Evolutionary conservation across 2,329 filamentous ascomycete species (phyloP), one percentile per base, ranked within the genome.

Genomic region (Cordyceps militaris): DNA sequence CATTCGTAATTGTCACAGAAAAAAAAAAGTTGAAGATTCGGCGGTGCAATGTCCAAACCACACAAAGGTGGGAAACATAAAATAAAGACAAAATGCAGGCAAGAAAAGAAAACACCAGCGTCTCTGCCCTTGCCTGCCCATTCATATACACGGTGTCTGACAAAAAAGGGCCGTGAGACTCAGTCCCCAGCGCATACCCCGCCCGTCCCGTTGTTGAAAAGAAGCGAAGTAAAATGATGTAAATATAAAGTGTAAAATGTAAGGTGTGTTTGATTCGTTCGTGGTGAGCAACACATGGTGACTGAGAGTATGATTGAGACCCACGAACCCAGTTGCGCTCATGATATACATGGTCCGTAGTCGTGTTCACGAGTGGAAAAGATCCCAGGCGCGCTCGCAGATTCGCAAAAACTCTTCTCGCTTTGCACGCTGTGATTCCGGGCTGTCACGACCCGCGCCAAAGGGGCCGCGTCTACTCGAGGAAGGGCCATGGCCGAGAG

Each of bases 331-430:
- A 61, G 65, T 55, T 13, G 23, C 19, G 7, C 6, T 56, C 53
- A 30, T 48, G 16, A 26, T 19, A 62, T 63, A 61, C 64, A 58
- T 61, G 49, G 52, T 46, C 59, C 58, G 23, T 46, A 44, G 40
- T 21, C 28, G 24, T 28, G 51, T 56, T 83, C 75, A 97, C 61
- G 91, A 96, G 76, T 97, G 94, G 73, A 97, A 96, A 28, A 99
- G 74, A 75, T 99, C 94, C 94, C 94, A 99, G 9, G 94, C 94
- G 67, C 90, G 81, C 64, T 90, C 85, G 70, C 93, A 97, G 51
- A 97, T 76, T 57, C 82, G 79, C 62, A 99, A 77, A 68, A 99
- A 99, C 70, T 96, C 91, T 44, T 96, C 91, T 69, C 91, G 91
- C 83, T 97, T 97, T 67, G 83, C 86, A 65, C 84, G 81, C 70